These are phyloP conservation scores for Talaromyces sp. DNA, from an alignment of 2,329 filamentous ascomycete genomes.

Conservation along the genomic window DNA sequence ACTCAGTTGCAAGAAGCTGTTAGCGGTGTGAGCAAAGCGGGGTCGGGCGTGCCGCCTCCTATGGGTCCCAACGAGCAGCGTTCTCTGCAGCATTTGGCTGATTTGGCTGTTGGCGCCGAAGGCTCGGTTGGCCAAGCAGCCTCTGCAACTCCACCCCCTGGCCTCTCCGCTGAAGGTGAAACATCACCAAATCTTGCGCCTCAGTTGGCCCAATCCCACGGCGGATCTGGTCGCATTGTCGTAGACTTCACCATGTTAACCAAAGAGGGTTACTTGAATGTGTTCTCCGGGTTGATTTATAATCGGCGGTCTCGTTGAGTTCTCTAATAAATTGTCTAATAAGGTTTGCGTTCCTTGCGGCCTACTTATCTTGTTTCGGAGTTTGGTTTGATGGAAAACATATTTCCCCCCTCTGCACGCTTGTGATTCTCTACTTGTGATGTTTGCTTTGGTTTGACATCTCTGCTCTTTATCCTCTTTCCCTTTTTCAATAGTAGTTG, in stretches of 20 bases:
- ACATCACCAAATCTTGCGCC: constrained; percentile 30
- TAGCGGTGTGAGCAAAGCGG: constrained; percentile 12
- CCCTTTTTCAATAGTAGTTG: too few species aligned
- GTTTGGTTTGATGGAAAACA: not conserved
- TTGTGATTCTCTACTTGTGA: not conserved
- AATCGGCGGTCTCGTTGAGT: constrained; percentile 21
- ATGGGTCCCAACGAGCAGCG: constrained; percentile 48
- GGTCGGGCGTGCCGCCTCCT: constrained; percentile 31
- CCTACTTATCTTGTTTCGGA: not conserved
- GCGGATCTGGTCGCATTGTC: constrained; percentile 29
- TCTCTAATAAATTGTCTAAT: not conserved
- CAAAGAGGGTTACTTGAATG: constrained; percentile 46
- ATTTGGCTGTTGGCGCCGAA: constrained; percentile 48
- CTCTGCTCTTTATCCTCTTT: too few species aligned
- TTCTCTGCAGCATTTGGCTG: constrained; percentile 48
- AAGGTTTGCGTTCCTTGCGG: not conserved
- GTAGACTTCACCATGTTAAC: constrained; percentile 47
- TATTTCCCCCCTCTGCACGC: not conserved
- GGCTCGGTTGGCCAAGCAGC: constrained; percentile 37
- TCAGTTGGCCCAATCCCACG: constrained; percentile 28
- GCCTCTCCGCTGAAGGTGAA: constrained; percentile 24
- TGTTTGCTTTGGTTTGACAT: not conserved
- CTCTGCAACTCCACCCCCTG: constrained; percentile 31
- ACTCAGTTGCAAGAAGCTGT: constrained; percentile 33
- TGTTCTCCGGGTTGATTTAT: constrained; percentile 42